Evolutionary conservation across 148 eudicot genomes (phyloP).

Genomic region (Camellia lanceoleosa): DNA sequence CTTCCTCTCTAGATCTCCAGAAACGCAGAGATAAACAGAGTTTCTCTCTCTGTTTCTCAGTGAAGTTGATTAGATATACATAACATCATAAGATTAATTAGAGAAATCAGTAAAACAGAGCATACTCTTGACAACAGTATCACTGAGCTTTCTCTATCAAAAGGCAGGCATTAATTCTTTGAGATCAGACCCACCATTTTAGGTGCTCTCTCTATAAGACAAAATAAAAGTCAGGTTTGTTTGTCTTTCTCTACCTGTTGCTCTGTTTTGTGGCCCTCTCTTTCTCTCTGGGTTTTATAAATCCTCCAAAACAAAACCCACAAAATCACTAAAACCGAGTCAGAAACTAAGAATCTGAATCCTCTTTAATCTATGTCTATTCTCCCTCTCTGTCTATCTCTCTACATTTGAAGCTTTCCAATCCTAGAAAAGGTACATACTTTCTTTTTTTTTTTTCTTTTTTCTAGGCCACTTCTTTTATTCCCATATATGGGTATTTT

Average conservation of each 20-base stretch:
- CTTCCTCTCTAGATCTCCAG: background rate
- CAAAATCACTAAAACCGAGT: conserved; percentile 8
- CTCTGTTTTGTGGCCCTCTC: conserved; percentile 2
- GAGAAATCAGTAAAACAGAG: background rate
- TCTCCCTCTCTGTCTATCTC: background rate
- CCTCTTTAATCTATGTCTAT: background rate
- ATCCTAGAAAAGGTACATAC: conserved; percentile 16
- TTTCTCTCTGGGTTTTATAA: conserved; percentile 13
- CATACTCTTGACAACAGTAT: background rate
- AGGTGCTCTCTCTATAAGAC: conserved; percentile 2
- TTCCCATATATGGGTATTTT: background rate
- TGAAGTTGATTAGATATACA: background rate
- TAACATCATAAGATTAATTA: background rate
- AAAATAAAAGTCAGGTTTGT: background rate
- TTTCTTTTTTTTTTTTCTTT: background rate
- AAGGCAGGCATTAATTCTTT: conserved; percentile 9
- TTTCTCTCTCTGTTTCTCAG: background rate
- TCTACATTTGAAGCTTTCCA: conserved; percentile 1
- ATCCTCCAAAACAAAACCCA: conserved; percentile 1
- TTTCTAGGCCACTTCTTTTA: background rate
- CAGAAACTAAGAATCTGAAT: background rate
- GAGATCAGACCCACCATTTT: conserved; percentile 1
- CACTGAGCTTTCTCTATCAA: conserved; percentile 15
- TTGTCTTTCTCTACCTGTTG: conserved; percentile 16
- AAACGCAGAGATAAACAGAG: conserved; percentile 3